Evolutionary conservation across 1,139 yeast species (phyloP).

Genomic region (Sugiyamaella xylanicola): DNA sequence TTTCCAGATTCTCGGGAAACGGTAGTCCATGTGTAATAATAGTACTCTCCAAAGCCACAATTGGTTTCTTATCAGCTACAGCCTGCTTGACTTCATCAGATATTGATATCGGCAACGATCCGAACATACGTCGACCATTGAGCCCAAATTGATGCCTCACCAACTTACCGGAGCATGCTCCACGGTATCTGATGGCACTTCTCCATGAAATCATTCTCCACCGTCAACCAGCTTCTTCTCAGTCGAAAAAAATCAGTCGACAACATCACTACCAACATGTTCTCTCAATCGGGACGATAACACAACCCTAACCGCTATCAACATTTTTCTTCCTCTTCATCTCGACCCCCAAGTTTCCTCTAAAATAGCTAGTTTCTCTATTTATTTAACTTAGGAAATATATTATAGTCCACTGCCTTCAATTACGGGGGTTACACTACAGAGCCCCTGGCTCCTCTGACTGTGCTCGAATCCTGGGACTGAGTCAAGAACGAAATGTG

Average conservation of each 20-base stretch:
- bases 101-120: conserved; percentile 30
- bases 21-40: conserved; percentile 92
- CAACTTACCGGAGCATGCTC: neutral
- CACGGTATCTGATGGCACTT: neutral
- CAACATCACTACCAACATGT: too few species aligned
- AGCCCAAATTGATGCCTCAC: neutral
- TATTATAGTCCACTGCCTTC: too few species aligned
- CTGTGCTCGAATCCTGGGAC: neutral
- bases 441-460: neutral
- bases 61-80: conserved; percentile 55
- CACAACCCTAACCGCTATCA: neutral
- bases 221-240: neutral
- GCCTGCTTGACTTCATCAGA: conserved; percentile 68
- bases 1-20: conserved; percentile 68
- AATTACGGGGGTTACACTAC: neutral
- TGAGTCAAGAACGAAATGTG: too few species aligned
- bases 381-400: too few species aligned
- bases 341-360: too few species aligned
- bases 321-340: neutral
- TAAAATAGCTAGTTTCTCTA: too few species aligned
- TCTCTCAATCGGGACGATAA: neutral
- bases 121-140: neutral
- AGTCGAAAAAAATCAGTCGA: too few species aligned
- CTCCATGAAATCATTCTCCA: neutral
- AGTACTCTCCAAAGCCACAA: conserved; percentile 82